Base-by-base conservation (phyloP, 2,329 filamentous ascomycete genomes). In the Pseudogymnoascus sp. region DNA sequence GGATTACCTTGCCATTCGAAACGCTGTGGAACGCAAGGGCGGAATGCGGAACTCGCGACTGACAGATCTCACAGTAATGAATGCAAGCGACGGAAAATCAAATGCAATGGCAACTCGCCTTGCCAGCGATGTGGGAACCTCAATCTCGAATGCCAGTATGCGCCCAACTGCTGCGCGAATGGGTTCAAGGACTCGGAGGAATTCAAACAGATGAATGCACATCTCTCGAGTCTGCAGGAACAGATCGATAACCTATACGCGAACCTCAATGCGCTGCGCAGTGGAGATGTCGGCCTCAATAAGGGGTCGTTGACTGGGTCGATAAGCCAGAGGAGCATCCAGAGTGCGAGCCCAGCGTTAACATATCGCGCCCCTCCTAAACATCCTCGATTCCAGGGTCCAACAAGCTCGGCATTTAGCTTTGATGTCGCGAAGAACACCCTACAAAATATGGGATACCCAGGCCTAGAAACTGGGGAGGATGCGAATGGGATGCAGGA, bases 131-230 rank as follows among this genome's bases (percentile, higher is more conserved):
- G 87, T 68, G 82, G 85, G 67, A 86, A 87, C 66, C 83, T 89
- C 71, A 85, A 83, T 66, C 77, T 88, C 15, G 74, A 80, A 64
- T 89, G 86, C 68, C 75, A 86, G 47, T 89, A 88, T 74, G 79
- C 85, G 5, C 81, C 84, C 12, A 86, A 86, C 68, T 86, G 85
- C 71, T 86, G 83, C 71, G 76, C 83, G 64, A 92, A 84, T 77
- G 91, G 84, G 57, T 91, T 96, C 80, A 94, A 93, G 73, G 92
- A 97, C 69, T 91, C 91, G 53, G 90, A 95, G 8, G 92, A 97
- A 72, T 97, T 91, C 78, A 89, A 86, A 70, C 82, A 86, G 37
- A 91, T 97, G 85, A 83, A 85, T 60, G 78, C 81, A 35, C 88
- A 94, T 66, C 84, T 97, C 62, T 77, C 78, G 9, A 81, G 82